Evolutionary conservation across 371 early-diverging fungal species (phyloP).

Genomic region (Mucor racemosus): DNA sequence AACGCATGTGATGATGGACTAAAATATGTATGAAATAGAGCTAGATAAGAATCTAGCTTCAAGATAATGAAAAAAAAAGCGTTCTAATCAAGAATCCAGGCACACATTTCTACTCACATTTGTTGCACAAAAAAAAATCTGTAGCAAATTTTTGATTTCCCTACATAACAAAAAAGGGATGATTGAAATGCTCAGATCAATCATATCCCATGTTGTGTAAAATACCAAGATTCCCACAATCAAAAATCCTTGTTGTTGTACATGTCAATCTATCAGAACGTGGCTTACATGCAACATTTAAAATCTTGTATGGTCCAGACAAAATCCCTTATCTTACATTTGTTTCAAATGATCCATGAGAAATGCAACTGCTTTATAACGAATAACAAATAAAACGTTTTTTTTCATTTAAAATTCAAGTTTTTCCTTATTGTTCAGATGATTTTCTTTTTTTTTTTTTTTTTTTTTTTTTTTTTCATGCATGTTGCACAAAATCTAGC

Average conservation of each 20-base stretch:
- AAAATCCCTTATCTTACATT: background rate
- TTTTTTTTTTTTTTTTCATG: background rate
- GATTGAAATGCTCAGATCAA: background rate
- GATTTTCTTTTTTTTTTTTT: background rate
- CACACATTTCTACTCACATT: background rate
- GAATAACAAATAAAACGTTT: background rate
- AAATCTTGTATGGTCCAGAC: background rate
- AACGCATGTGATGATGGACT: background rate
- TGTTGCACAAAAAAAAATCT: background rate
- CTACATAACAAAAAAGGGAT: background rate
- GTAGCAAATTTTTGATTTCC: background rate
- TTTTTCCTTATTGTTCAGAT: background rate
- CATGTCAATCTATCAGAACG: constrained; percentile 4
- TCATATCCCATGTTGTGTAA: background rate
- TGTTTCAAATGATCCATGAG: background rate
- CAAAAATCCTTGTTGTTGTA: background rate
- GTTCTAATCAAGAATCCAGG: background rate
- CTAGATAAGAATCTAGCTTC: background rate
- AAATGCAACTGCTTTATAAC: background rate
- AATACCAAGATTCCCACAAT: background rate
- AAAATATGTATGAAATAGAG: background rate
- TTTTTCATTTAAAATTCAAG: background rate
- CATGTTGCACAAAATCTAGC: background rate
- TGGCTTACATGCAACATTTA: background rate
- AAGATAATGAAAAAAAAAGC: background rate